Evolutionary conservation across 2,329 filamentous ascomycete genomes (phyloP).

Genomic region (Cytospora chrysosperma): DNA sequence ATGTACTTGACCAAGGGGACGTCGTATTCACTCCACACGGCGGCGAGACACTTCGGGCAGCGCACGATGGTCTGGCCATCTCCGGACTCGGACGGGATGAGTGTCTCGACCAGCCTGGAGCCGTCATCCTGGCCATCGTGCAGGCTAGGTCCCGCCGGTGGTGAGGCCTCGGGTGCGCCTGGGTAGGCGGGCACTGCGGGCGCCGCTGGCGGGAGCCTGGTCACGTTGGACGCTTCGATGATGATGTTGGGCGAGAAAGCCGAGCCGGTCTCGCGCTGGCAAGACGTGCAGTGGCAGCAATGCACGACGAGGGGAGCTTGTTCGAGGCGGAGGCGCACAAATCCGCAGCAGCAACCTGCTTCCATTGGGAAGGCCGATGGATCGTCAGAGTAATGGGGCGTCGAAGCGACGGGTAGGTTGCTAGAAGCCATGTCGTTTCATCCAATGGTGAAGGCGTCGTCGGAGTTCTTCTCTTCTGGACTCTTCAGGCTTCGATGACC

Average conservation of each 20-base stretch:
- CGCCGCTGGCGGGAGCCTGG: conserved; percentile 31
- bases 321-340: conserved; percentile 65
- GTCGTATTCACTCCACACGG: conserved; percentile 44
- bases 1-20: conserved; percentile 38
- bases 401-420: not conserved
- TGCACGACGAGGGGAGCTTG: conserved; percentile 49
- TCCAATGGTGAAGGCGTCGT: not conserved
- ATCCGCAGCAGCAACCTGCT: conserved; percentile 65
- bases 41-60: conserved; percentile 43
- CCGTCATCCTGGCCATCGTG: not conserved
- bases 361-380: conserved; percentile 28
- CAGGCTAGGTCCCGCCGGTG: conserved; percentile 11
- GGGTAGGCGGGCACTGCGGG: conserved; percentile 27
- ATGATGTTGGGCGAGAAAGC: conserved; percentile 42
- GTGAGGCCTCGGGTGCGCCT: conserved; percentile 12
- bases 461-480: not conserved
- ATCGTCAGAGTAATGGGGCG: conserved; percentile 20
- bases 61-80: conserved; percentile 40
- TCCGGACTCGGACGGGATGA: conserved; percentile 41
- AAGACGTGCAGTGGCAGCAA: conserved; percentile 48
- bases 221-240: conserved; percentile 40
- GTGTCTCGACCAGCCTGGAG: conserved; percentile 6
- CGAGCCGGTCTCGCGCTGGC: conserved; percentile 45
- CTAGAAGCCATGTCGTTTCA: not conserved
- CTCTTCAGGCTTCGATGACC: not conserved